Base-by-base conservation (phyloP, 2,329 filamentous ascomycete species). In the Apiospora kogelbergensis region DNA sequence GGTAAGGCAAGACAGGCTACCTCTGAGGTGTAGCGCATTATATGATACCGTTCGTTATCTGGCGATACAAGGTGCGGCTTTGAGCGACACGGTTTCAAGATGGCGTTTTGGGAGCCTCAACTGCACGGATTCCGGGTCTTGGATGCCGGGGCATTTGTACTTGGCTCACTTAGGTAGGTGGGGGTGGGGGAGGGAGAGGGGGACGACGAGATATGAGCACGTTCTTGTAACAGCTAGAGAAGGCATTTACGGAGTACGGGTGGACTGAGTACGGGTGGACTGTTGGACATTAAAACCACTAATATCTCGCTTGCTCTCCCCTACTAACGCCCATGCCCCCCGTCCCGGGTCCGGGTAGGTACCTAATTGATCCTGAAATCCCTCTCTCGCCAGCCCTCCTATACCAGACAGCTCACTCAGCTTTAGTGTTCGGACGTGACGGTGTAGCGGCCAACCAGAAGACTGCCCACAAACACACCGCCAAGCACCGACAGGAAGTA, bases 381-480 rank as follows among this genome's bases (percentile, higher is more conserved):
- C 48, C 13, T n/a, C 15, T 33, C 26, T 10, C 17, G n/a, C n/a
- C n/a, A n/a, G n/a, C n/a, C n/a, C n/a, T n/a, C n/a, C n/a, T n/a
- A 60, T 30, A 17, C 53, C 30, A n/a, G n/a, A 6, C 30, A n/a
- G 17, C 30, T 37, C 6, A 15, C 40, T 15, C 17, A n/a, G 6
- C 68, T 71, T 76, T 76, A 85, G 76, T 90, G 87, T 67, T 88
- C 87, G 17, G 81, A 79, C 26, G 81, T 73, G 60, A 83, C 77
- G 37, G 83, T 83, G 74, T 90, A 96, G 72, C 94, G 88, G 40
- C 94, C 94, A 70, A 96, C 86, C 0, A 89, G 87, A 57, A 98
- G 81, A 78, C 96, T 96, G 30, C 95, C 95, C n/a, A 97, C 77
- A 76, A 98, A 98, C 1, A 92, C 77, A 24, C 77, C 77, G 40